Conservation (phyloP, 768 basidiomycete species). For the Leucocoprinus sp. region DNA sequence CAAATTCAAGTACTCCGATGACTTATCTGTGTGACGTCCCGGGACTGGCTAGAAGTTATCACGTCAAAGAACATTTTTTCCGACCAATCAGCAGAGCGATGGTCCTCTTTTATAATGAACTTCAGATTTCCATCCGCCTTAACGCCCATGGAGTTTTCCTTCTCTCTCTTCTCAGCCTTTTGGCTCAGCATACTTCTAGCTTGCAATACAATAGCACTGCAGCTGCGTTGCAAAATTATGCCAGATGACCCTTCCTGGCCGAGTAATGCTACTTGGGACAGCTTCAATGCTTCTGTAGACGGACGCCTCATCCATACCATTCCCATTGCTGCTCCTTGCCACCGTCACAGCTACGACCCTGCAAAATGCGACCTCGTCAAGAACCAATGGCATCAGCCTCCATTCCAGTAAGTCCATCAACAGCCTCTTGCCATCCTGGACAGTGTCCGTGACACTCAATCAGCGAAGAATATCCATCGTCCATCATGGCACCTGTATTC, state of each 20-base stretch:
- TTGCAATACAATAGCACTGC: no score
- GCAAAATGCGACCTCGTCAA: neutral
- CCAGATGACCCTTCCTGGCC: slow-evolving; percentile 13
- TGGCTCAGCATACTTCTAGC: no score
- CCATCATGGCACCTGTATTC: slow-evolving; percentile 6
- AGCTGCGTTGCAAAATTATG: no score
- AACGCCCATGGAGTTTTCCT: no score
- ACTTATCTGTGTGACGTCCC: no score
- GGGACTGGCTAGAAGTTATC: no score
- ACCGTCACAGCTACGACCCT: neutral
- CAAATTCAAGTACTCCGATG: no score
- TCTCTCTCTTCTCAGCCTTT: no score
- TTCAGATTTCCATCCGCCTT: no score
- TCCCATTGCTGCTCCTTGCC: slow-evolving; percentile 6
- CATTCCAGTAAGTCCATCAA: slow-evolving; percentile 3
- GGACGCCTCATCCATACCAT: slow-evolving; percentile 10
- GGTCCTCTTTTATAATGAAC: no score
- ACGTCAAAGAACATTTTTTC: no score
- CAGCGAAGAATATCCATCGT: slow-evolving; percentile 1
- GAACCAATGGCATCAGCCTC: neutral
- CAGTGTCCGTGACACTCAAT: neutral
- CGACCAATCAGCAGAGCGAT: no score
- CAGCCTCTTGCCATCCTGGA: neutral
- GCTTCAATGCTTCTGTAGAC: slow-evolving; percentile 12
- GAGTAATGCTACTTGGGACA: slow-evolving; percentile 2